A percentile compares a stretch with the other conserved stretches of the same genome.
Conservation (phyloP, 208 protist genomes). For the Leishmania turanica region DNA sequence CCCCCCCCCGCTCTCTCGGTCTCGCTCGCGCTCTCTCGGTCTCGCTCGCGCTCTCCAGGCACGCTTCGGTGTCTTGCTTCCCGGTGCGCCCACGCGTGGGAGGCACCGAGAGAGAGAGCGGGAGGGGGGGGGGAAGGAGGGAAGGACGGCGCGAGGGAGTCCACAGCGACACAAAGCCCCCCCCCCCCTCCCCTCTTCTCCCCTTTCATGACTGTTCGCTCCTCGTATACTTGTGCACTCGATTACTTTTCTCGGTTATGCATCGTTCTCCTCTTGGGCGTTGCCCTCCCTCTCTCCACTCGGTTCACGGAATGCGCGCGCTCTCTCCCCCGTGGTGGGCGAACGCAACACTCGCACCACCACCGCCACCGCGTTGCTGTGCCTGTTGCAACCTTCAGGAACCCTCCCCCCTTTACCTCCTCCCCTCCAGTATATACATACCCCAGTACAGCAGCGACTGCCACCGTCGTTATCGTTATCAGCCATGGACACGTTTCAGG, state of each 20-base stretch:
- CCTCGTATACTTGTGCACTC: neutral
- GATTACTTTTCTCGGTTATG: neutral
- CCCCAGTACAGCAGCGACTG: neutral
- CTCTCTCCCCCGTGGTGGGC: neutral
- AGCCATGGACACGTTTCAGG: conserved; percentile 63
- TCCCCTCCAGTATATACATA: neutral
- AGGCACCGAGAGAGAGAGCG: neutral
- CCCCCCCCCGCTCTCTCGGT: neutral
- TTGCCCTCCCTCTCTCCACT: neutral
- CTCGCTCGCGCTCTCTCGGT: neutral
- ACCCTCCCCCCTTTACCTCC: neutral
- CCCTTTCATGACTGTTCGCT: neutral
- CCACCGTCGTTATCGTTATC: neutral
- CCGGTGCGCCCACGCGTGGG: neutral
- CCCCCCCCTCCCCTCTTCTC: neutral
- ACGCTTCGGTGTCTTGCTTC: neutral
- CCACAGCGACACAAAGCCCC: neutral
- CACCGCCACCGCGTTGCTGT: neutral
- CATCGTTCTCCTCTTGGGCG: neutral
- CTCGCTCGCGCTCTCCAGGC: neutral
- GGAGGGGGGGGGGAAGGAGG: neutral
- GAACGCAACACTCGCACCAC: neutral
- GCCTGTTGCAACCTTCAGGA: neutral
- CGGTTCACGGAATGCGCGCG: neutral
- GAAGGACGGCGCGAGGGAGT: neutral